phyloP scores from a whole-genome alignment of 768 basidiomycete genomes.

The Rhodosporidiobolus odoratus region DNA sequence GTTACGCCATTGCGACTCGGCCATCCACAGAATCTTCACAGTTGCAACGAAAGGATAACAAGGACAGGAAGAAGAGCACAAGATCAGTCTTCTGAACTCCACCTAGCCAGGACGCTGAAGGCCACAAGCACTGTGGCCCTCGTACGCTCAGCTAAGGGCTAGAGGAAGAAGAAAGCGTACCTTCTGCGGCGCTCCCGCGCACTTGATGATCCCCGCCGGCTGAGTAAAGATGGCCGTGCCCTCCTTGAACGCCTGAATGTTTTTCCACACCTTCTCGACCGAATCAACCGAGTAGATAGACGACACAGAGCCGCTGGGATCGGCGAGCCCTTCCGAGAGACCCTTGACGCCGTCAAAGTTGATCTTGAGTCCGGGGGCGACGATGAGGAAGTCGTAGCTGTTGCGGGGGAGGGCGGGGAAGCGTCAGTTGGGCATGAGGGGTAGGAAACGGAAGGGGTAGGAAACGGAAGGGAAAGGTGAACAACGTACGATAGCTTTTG shows the following conservation, averaged over 20 bases:
- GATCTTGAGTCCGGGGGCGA: slow-evolving; percentile 80
- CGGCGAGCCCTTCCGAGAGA: slow-evolving; percentile 67
- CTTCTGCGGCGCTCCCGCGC: slow-evolving; percentile 62
- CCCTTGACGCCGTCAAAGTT: slow-evolving; percentile 75
- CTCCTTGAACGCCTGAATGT: slow-evolving; percentile 66
- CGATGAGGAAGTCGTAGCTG: slow-evolving; percentile 77
- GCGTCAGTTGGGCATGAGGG: no score
- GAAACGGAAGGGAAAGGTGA: neutral
- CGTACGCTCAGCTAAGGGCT: no score
- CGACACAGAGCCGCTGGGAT: slow-evolving; percentile 73
- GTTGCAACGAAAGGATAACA: slow-evolving; percentile 44
- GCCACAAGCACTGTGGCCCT: no score
- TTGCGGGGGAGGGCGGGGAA: no score
- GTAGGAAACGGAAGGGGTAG: neutral
- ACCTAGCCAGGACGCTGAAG: no score
- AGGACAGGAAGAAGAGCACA: neutral
- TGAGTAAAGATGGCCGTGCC: slow-evolving; percentile 93
- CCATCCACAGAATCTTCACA: slow-evolving; percentile 97
- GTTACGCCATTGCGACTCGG: slow-evolving; percentile 42
- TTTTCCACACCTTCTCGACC: slow-evolving; percentile 80
- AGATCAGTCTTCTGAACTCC: neutral
- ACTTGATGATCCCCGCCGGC: slow-evolving; percentile 86
- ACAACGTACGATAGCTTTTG: slow-evolving; percentile 47
- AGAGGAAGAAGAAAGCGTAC: slow-evolving; percentile 48
- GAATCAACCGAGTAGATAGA: slow-evolving; percentile 87